Base-by-base conservation (phyloP, 768 basidiomycete genomes). In the Daedaleopsis nitida region DNA sequence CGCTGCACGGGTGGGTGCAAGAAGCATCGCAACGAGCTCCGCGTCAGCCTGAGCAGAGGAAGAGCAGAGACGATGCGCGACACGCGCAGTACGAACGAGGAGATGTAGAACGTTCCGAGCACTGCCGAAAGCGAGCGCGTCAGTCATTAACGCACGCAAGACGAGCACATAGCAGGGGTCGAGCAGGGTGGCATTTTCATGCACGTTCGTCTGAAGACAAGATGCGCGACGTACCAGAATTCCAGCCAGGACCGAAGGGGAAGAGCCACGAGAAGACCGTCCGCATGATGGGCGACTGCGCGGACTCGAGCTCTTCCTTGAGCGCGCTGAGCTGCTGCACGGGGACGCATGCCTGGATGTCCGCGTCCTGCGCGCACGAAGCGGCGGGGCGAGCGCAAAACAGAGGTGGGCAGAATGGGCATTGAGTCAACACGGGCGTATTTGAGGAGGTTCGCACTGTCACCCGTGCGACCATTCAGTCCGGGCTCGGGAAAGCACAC, bases 61-160 rank as follows among this genome's bases (percentile, higher is more conserved):
- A 27, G 53, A 44, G 53, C 55, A 57, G 51, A 51, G 21, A 51
- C 27, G 27, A 7, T 32, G 39, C 39, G 39, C 27, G 39, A 42
- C 59, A 17, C 47, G 44, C 59, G 55, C 55, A 62, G 47, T 52
- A 83, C 92, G 70, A 73, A 95, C 94, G 93, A 96, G 81, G 92
- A 94, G 76, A 96, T 96, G 79, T 96, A 96, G 80, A 96, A 94
- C 19, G 94, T 96, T 63, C 91, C 94, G 32, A 96, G 80, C 58
- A 97, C 85, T 84, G 65, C 34, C 49, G 38, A 68, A 65, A 32
- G 43, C 32, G 32, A 51, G 48, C 19, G 42, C 48, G 42, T 64
- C 49, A 64, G 54, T 55, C 42, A 55, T 32, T 12, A 34, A 17
- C 37, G n/a, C 42, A 48, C n/a, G 50, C 55, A 19, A 34, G 34